Evolutionary conservation across 164 flowering plant species (phyloP).

Genomic region (Vitis amurensis): DNA sequence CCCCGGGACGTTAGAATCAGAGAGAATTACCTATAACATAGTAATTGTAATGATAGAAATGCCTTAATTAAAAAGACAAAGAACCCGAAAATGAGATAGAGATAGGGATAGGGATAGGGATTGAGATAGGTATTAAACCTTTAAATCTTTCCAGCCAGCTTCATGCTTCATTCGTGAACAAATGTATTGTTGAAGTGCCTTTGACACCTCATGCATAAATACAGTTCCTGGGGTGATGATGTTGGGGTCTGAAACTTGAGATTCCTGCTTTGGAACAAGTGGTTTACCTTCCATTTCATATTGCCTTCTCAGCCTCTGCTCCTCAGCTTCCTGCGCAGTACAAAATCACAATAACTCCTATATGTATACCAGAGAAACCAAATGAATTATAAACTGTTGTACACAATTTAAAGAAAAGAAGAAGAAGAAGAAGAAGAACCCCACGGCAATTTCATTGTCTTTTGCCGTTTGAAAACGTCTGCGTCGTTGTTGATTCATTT

Average conservation of each 20-base stretch:
- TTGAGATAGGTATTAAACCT: conserved; percentile 15
- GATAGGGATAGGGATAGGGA: no score
- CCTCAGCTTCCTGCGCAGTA: conserved; percentile 38
- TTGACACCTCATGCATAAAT: conserved; percentile 45
- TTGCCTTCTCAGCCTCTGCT: conserved; percentile 29
- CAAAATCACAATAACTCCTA: no score
- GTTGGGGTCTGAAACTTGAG: conserved; percentile 46
- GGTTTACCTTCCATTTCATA: conserved; percentile 38
- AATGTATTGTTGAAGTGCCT: conserved; percentile 33
- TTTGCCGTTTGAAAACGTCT: conserved; percentile 50
- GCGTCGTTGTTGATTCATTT: conserved; percentile 59
- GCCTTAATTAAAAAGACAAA: not conserved
- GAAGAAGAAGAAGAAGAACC: not conserved
- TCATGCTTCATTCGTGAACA: conserved; percentile 17
- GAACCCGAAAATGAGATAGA: no score
- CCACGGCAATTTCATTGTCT: conserved; percentile 33
- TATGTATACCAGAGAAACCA: no score
- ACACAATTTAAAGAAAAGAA: not conserved
- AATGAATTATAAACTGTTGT: no score
- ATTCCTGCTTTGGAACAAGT: conserved; percentile 34
- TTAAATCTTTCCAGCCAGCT: conserved; percentile 42
- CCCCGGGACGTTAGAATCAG: conserved; percentile 59
- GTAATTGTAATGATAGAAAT: no score
- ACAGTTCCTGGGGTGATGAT: conserved; percentile 59
- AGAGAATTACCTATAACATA: conserved; percentile 40